Percentiles rank a stretch among this genome's conserved stretches.
These are phyloP conservation scores for Handroanthus guayacan DNA, from an alignment of 257 asterid species.

Conservation along the genomic window DNA sequence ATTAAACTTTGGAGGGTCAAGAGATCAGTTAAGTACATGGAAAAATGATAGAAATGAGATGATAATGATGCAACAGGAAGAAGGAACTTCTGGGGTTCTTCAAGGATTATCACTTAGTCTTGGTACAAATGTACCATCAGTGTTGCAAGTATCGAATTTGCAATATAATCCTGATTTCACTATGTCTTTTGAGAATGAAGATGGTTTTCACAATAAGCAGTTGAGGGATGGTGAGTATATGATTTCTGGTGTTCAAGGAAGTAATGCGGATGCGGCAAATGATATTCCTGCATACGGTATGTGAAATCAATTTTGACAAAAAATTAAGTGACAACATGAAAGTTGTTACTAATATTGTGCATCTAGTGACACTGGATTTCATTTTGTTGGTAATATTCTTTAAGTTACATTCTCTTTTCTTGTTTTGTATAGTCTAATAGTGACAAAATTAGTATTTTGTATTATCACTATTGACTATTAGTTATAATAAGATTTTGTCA, in stretches of 20 bases:
- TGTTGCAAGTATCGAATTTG: slow-evolving; percentile 49
- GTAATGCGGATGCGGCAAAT: slow-evolving; percentile 38
- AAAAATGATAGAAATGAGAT: slow-evolving; percentile 53
- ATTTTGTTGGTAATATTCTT: too few species aligned
- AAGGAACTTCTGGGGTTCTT: slow-evolving; percentile 46
- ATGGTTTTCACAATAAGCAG: slow-evolving; percentile 52
- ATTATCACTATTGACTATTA: too few species aligned
- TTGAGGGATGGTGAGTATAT: slow-evolving; percentile 45
- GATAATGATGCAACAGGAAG: slow-evolving; percentile 47
- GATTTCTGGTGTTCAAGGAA: slow-evolving; percentile 40
- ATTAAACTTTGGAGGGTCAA: slow-evolving; percentile 54
- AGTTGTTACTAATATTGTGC: too few species aligned
- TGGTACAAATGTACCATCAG: slow-evolving; percentile 60
- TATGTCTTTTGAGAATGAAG: slow-evolving; percentile 48
- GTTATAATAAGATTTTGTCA: too few species aligned
- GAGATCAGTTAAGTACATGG: slow-evolving; percentile 55
- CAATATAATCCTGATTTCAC: slow-evolving; percentile 49
- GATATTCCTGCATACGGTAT: slow-evolving; percentile 54
- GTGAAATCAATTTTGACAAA: background rate
- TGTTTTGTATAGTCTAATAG: too few species aligned
- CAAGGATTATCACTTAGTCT: slow-evolving; percentile 88
- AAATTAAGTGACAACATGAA: too few species aligned
- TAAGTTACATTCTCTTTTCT: too few species aligned
- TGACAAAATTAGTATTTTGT: too few species aligned
- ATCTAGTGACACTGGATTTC: too few species aligned